Percentiles rank a stretch among this genome's conserved stretches.
These are phyloP conservation scores for Yamadazyma sp. DNA, from an alignment of 805 yeast genomes.

Conservation along the genomic window DNA sequence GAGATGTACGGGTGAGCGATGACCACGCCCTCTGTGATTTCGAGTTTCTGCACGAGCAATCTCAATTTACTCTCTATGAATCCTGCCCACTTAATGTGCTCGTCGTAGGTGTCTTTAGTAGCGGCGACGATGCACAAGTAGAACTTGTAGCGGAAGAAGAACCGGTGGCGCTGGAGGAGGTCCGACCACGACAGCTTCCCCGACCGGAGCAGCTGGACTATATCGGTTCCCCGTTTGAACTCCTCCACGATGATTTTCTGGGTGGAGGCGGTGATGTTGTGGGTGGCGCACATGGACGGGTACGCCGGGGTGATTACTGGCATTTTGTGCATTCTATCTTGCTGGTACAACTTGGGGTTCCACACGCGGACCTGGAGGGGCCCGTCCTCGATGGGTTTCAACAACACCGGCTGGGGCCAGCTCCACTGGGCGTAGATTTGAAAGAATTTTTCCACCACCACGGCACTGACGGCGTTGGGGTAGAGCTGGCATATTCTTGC, in stretches of 20 bases:
- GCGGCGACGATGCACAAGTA: conserved; percentile 81
- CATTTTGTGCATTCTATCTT: conserved; percentile 89
- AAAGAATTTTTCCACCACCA: conserved; percentile 86
- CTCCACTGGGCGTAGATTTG: conserved; percentile 85
- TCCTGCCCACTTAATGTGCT: conserved; percentile 89
- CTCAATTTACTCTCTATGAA: conserved; percentile 87
- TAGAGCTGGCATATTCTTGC: conserved; percentile 95
- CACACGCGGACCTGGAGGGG: conserved; percentile 94
- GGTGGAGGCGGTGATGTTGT: conserved; percentile 87
- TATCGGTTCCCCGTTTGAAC: conserved; percentile 68
- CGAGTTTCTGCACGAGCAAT: conserved; percentile 78
- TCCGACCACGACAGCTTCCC: conserved; percentile 74
- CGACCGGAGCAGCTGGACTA: conserved; percentile 64
- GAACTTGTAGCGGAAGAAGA: conserved; percentile 81
- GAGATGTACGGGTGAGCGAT: conserved; percentile 88
- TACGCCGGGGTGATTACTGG: conserved; percentile 98
- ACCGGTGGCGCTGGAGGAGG: conserved; percentile 74
- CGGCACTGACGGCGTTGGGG: conserved; percentile 94
- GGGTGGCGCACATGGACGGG: conserved; percentile 99
- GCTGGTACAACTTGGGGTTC: conserved; percentile 91
- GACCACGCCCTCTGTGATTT: conserved; percentile 68
- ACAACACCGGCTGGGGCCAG: conserved; percentile 97
- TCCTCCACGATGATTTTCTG: conserved; percentile 80
- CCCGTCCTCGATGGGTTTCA: conserved; percentile 94
- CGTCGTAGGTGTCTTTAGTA: conserved; percentile 71